Evolutionary conservation across 768 basidiomycete species (phyloP), one percentile per base, ranked within the genome.

Genomic region (Crassisporium funariophilum): DNA sequence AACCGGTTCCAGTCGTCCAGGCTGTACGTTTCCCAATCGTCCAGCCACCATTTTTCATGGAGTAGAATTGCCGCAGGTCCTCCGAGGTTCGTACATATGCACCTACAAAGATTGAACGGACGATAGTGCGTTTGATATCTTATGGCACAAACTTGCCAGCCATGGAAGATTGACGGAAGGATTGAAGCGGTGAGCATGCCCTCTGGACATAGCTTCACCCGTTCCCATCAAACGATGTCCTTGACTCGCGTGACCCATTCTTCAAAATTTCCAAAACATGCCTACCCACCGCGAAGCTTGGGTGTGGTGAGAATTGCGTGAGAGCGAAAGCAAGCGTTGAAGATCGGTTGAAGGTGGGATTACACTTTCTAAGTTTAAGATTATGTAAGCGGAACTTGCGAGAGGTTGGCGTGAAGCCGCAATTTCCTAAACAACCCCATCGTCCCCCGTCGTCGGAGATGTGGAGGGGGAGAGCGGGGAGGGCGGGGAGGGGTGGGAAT

Each of bases 131-230:
- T 53, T 58, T 4, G 24, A 36, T 44, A 64, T 57, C 3, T 59
- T 58, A 1, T 57, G 53, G 33, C 55, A 60, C 3, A 55, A 33
- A 9, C 23, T 39, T 25, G 44, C 39, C 29, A 64, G 35, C 47
- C 46, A 50, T 16, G 15, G 31, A 16, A 61, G 13, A 35, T 59
- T 52, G 13, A 55, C 35, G 3, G 44, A 38, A 0, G 55, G 50
- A 1, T 59, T 53, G 45, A 67, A 67, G 63, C 47, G 16, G 60
- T 64, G 19, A 65, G 50, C 57, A 65, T 56, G 1, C 65, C 65
- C 43, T 64, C 60, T 13, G 60, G 57, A 35, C 64, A 65, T 11
- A 67, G 47, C 37, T 63, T 59, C n/a, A 65, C 60, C 20, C 66
- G 48, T 27, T 64, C 64, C 23, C 54, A 55, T 10, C 59, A 46